These are phyloP conservation scores for Puccinia triticina DNA, from an alignment of 1,284 basidiomycete genomes.

Conservation along the genomic window DNA sequence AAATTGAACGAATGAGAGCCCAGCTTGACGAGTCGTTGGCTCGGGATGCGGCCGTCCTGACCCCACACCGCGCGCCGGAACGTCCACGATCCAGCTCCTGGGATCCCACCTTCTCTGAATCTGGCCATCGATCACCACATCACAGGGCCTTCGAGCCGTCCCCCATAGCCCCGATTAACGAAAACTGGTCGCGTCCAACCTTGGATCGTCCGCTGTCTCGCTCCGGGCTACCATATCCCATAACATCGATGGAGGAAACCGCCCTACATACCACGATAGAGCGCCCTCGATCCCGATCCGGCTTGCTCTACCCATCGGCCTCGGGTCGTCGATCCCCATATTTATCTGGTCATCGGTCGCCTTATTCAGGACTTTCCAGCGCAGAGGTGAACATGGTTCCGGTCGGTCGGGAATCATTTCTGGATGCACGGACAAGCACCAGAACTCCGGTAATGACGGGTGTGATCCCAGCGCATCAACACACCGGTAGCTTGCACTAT, in stretches of 20 bases:
- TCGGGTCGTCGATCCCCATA: conserved; percentile 18
- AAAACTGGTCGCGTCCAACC: not conserved
- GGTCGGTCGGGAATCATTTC: not conserved
- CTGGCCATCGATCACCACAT: conserved; percentile 17
- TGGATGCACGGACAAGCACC: not conserved
- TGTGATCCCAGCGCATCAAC: not conserved
- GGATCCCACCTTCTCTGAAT: not conserved
- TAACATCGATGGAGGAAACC: not conserved
- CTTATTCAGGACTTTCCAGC: not conserved
- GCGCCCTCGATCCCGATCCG: not conserved
- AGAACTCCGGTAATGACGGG: not conserved
- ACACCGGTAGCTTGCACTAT: not conserved
- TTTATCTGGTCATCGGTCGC: conserved; percentile 6
- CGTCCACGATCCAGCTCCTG: conserved; percentile 4
- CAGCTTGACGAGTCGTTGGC: conserved; percentile 9
- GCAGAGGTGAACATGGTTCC: not conserved
- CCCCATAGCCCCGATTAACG: not conserved
- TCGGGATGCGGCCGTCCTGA: not conserved
- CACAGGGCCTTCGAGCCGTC: not conserved
- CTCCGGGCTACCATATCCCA: not conserved
- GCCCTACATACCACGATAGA: not conserved
- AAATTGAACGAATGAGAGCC: conserved; percentile 14
- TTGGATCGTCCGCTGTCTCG: not conserved
- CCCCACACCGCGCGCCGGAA: not conserved
- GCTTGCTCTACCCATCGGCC: not conserved